Evolutionary conservation across 805 yeast genomes (phyloP).

Genomic region (Kodamaea restingae): DNA sequence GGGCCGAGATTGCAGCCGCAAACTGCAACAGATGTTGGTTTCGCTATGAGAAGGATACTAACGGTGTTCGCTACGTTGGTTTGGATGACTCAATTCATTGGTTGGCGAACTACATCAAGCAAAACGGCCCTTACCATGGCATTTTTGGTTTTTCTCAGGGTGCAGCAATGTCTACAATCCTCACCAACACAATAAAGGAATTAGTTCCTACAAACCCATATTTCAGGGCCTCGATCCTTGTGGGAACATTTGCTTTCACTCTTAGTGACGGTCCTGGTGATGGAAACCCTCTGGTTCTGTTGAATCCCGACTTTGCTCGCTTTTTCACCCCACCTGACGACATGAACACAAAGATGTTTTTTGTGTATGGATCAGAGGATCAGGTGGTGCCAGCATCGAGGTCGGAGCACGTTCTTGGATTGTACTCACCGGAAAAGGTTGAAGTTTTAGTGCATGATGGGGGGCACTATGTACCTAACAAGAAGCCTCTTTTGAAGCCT

Average conservation of each 20-base stretch:
- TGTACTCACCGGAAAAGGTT: constrained; percentile 15
- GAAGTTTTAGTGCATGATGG: constrained; percentile 29
- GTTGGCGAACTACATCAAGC: constrained; percentile 24
- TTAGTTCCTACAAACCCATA: constrained; percentile 22
- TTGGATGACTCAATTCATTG: constrained; percentile 25
- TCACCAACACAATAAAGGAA: constrained; percentile 21
- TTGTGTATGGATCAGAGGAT: constrained; percentile 31
- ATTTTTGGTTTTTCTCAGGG: constrained; percentile 43
- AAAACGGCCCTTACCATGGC: constrained; percentile 41
- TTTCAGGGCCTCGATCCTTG: constrained; percentile 25
- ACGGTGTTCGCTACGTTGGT: constrained; percentile 22
- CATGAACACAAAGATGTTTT: constrained; percentile 20
- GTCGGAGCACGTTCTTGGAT: constrained; percentile 20
- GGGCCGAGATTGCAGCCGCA: constrained; percentile 27
- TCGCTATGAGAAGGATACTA: constrained; percentile 12
- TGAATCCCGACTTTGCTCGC: constrained; percentile 17
- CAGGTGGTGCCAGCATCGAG: constrained; percentile 31
- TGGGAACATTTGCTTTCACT: constrained; percentile 37
- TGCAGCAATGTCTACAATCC: constrained; percentile 34
- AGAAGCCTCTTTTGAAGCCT: constrained; percentile 1
- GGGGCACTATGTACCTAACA: constrained; percentile 34
- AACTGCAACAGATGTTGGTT: constrained; percentile 38
- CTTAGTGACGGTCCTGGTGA: constrained; percentile 21
- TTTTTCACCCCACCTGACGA: constrained; percentile 17
- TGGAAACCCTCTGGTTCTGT: constrained; percentile 17